Conservation (phyloP, 495 filamentous ascomycete genomes). For the Rostrohypoxylon terebratum region DNA sequence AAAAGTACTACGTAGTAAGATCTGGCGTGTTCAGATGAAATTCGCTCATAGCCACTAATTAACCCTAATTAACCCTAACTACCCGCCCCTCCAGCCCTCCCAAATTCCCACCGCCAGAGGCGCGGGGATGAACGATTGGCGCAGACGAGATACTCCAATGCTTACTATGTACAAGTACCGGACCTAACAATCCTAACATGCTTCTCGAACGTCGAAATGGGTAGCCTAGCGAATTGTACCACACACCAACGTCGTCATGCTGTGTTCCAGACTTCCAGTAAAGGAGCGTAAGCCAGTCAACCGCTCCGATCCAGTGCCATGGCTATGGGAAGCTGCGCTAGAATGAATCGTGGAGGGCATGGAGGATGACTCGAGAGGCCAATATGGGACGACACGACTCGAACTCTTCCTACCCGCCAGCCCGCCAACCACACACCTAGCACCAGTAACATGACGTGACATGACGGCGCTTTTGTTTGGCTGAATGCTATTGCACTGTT, state of each 20-base stretch:
- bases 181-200: not conserved
- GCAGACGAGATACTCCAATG: not conserved
- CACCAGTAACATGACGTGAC: not conserved
- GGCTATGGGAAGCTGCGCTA: not conserved
- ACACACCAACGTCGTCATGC: not conserved
- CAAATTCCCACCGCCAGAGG: not conserved
- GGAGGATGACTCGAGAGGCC: not conserved
- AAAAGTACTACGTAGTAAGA: not conserved
- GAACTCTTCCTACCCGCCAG: not conserved
- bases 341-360: not conserved
- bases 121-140: constrained; percentile 10
- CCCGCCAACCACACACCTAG: not conserved
- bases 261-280: not conserved
- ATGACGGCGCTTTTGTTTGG: not conserved
- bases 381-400: not conserved
- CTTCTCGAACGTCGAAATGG: constrained; percentile 13
- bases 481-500: not conserved
- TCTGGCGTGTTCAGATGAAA: not conserved
- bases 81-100: not conserved
- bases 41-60: not conserved
- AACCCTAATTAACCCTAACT: too few relatives aligned
- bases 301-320: constrained; percentile 18
- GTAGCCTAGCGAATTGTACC: constrained; percentile 1
- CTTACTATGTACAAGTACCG: constrained; percentile 13
- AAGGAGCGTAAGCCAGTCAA: constrained; percentile 7